These are phyloP conservation scores for Penicillium atrosanguineum DNA, from an alignment of 495 filamentous ascomycete genomes.

Conservation along the genomic window DNA sequence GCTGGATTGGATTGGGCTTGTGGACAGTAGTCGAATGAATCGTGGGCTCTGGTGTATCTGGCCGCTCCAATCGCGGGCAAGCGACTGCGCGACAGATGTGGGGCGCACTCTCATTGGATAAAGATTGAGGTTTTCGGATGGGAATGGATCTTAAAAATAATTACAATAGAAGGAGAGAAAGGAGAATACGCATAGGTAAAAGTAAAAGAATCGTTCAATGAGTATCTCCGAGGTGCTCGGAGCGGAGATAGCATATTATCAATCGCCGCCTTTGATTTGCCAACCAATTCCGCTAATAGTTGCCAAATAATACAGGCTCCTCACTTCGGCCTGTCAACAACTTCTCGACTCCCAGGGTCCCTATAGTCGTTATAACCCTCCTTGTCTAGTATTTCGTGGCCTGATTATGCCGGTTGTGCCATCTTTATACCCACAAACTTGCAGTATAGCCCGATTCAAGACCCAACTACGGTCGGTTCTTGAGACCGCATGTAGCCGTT, in stretches of 20 bases:
- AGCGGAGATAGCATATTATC: conserved; percentile 15
- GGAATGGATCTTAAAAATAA: not conserved
- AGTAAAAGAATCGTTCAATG: not conserved
- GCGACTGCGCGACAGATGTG: conserved; percentile 11
- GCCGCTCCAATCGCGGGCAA: conserved; percentile 19
- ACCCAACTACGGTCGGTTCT: not conserved
- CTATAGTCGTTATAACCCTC: not conserved
- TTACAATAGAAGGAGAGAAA: not conserved
- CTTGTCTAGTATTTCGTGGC: not conserved
- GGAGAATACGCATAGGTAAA: not conserved
- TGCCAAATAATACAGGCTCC: not conserved
- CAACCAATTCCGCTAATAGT: not conserved
- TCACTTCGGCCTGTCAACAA: not conserved
- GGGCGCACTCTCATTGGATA: conserved; percentile 5
- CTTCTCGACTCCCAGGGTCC: not conserved
- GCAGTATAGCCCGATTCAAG: not conserved
- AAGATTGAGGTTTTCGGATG: not conserved
- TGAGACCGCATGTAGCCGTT: not conserved
- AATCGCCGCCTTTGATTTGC: conserved; percentile 6
- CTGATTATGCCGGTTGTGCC: not conserved
- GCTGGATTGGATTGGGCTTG: conserved; percentile 16
- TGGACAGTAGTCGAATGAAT: conserved; percentile 25
- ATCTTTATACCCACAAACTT: not conserved
- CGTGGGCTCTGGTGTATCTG: conserved; percentile 4
- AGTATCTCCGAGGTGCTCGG: conserved; percentile 7